These are phyloP conservation scores for Taiwanofungus camphoratus DNA, from an alignment of 1,284 basidiomycete genomes.

Conservation along the genomic window DNA sequence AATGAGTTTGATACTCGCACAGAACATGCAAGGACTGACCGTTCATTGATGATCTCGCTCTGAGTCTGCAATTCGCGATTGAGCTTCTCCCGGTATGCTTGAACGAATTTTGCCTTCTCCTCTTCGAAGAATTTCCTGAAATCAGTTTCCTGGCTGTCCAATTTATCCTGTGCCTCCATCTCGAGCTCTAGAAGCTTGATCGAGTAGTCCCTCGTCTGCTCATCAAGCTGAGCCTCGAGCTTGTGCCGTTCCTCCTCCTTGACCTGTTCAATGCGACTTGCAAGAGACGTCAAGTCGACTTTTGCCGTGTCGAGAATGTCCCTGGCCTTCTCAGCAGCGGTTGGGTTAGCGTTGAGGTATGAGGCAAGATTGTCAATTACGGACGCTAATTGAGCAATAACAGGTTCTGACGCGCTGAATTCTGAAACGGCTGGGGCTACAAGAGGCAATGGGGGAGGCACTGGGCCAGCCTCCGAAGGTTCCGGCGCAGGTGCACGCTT, in stretches of 20 bases:
- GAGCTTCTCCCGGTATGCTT: constrained; percentile 83
- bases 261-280: constrained; percentile 72
- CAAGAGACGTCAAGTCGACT: constrained; percentile 79
- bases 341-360: constrained; percentile 75
- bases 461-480: constrained; percentile 27
- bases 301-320: constrained; percentile 74
- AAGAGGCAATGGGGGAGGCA: constrained; percentile 57
- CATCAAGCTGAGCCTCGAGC: constrained; percentile 77
- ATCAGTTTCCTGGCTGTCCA: constrained; percentile 82
- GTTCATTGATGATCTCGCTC: constrained; percentile 90
- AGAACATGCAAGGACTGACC: constrained; percentile 41
- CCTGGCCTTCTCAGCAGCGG: constrained; percentile 59
- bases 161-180: constrained; percentile 77
- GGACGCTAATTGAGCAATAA: constrained; percentile 86
- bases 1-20: neutral
- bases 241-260: constrained; percentile 77
- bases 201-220: constrained; percentile 83
- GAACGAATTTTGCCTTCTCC: constrained; percentile 72
- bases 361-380: constrained; percentile 92
- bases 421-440: constrained; percentile 80
- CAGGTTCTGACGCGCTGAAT: constrained; percentile 73
- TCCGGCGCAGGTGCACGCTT: constrained; percentile 30
- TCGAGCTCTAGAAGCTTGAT: constrained; percentile 79
- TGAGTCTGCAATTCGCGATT: constrained; percentile 85
- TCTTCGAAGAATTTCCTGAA: constrained; percentile 82